Evolutionary conservation across 2,329 filamentous ascomycete genomes (phyloP).

Genomic region (Orbilia blumenaviensis): DNA sequence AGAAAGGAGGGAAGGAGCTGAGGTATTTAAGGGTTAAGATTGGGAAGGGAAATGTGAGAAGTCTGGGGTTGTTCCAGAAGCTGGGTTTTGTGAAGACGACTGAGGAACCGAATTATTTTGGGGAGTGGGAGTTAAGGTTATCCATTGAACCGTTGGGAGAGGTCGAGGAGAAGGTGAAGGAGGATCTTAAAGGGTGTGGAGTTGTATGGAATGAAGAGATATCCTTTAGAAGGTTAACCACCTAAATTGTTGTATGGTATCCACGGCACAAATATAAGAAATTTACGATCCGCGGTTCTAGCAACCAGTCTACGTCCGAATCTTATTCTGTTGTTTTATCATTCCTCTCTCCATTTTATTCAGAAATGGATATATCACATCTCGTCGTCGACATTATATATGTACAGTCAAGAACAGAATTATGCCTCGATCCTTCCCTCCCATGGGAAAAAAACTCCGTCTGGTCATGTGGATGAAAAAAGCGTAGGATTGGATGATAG

Average conservation of each 20-base stretch:
- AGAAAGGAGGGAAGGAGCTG: slow-evolving; percentile 3
- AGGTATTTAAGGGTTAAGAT: slow-evolving; percentile 71
- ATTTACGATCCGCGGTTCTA: too few species aligned
- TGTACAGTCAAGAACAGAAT: slow-evolving; percentile 54
- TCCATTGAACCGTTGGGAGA: neutral
- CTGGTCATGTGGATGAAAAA: slow-evolving; percentile 44
- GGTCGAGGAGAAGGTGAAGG: neutral
- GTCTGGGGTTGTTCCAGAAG: slow-evolving; percentile 70
- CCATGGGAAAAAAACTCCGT: slow-evolving; percentile 44
- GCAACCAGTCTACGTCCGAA: neutral
- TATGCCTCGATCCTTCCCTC: slow-evolving; percentile 38
- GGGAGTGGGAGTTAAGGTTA: slow-evolving; percentile 69
- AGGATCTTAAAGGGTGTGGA: neutral
- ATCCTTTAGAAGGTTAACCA: slow-evolving; percentile 59
- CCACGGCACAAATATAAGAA: neutral
- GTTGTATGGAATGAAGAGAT: slow-evolving; percentile 35
- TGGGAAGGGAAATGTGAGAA: slow-evolving; percentile 67
- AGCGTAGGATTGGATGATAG: slow-evolving; percentile 30
- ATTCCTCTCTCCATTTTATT: slow-evolving; percentile 40
- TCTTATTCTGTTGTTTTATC: slow-evolving; percentile 7
- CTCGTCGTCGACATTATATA: slow-evolving; percentile 54
- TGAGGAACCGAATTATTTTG: slow-evolving; percentile 71
- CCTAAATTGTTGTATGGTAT: neutral
- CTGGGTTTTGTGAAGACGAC: slow-evolving; percentile 67
- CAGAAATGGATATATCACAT: slow-evolving; percentile 49